These are phyloP conservation scores for Thelonectria discophora DNA, from an alignment of 2,329 filamentous ascomycete genomes.

Conservation along the genomic window DNA sequence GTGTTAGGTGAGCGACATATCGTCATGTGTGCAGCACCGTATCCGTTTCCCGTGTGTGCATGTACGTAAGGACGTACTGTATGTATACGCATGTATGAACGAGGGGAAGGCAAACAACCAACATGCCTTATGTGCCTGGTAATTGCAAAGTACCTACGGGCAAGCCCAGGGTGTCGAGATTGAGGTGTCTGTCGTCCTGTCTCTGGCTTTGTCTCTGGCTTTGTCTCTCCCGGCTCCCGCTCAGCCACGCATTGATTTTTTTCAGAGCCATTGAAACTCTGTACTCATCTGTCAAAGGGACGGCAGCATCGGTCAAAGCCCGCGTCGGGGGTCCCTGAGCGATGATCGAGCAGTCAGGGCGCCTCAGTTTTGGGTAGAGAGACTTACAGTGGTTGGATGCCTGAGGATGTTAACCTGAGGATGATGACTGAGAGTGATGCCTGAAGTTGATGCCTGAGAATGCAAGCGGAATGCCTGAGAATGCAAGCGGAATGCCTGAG, in stretches of 20 bases:
- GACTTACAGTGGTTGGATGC: neutral
- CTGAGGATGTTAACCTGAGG: neutral
- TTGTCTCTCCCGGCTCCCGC: neutral
- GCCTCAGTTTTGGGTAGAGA: slow-evolving; percentile 10
- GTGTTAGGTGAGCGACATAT: slow-evolving; percentile 15
- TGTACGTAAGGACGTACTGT: neutral
- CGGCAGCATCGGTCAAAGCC: neutral
- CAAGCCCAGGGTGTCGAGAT: too few species aligned
- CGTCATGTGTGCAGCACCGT: slow-evolving; percentile 9
- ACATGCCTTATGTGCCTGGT: too few species aligned
- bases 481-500: slow-evolving; percentile 4
- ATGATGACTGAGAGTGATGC: neutral
- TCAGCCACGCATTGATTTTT: slow-evolving; percentile 9
- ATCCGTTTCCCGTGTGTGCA: slow-evolving; percentile 11
- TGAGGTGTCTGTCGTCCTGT: neutral
- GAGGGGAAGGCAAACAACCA: neutral
- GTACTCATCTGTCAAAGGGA: neutral
- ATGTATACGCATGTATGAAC: neutral
- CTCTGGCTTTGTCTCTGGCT: neutral
- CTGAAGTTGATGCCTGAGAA: neutral
- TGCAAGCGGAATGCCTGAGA: neutral
- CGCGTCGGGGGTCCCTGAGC: neutral
- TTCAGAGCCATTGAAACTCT: neutral
- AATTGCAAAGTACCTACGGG: too few species aligned
- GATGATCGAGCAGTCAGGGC: slow-evolving; percentile 2